phyloP scores from a whole-genome alignment of 2,329 filamentous ascomycete species.

The Apiospora malaysiana region DNA sequence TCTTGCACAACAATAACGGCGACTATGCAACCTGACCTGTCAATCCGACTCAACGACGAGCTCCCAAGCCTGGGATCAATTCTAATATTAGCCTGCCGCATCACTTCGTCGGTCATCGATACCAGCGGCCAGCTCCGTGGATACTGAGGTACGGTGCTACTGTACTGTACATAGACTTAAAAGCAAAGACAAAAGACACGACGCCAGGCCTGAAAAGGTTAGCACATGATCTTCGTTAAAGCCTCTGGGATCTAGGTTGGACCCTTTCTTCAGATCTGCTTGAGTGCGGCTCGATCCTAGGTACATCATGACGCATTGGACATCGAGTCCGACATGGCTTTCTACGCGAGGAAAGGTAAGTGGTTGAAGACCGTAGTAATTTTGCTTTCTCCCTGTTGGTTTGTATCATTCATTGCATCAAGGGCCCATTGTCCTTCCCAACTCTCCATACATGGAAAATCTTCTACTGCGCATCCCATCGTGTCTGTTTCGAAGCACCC shows the following conservation, averaged over 20 bases:
- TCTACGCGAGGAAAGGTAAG: background rate
- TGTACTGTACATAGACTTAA: background rate
- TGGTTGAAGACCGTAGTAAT: background rate
- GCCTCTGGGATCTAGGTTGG: slow-evolving; percentile 17
- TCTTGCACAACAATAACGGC: too few species aligned
- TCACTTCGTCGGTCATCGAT: background rate
- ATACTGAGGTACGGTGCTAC: too few species aligned
- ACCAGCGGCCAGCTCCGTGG: background rate
- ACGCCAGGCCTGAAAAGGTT: slow-evolving; percentile 22
- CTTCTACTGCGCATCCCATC: background rate
- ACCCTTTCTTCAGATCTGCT: slow-evolving; percentile 26
- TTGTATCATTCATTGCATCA: too few species aligned
- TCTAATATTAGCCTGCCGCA: background rate
- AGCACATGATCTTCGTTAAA: slow-evolving; percentile 22
- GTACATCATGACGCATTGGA: slow-evolving; percentile 34
- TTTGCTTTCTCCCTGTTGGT: background rate
- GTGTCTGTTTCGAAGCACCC: background rate
- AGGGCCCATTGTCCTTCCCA: background rate
- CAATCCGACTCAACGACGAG: too few species aligned
- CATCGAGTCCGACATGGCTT: slow-evolving; percentile 26
- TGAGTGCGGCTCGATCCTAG: slow-evolving; percentile 28
- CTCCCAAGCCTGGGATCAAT: background rate
- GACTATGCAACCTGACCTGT: background rate
- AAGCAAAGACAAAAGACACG: slow-evolving; percentile 7
- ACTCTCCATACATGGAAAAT: background rate